Base-by-base conservation (phyloP, 768 basidiomycete genomes). In the Podaxis sp. region DNA sequence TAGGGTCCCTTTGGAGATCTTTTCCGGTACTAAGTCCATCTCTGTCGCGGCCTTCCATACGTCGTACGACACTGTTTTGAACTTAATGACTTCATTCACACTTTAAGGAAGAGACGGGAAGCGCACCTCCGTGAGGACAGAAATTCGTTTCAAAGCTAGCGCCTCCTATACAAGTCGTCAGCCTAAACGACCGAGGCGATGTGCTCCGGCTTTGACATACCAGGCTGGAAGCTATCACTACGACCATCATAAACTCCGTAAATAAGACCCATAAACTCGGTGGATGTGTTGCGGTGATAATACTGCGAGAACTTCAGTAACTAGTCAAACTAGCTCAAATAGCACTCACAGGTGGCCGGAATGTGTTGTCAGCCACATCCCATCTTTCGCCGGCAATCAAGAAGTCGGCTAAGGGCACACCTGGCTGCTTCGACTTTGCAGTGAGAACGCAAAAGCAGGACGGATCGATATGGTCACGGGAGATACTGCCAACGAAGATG, bases 401-500 rank as follows among this genome's bases (percentile, higher is more conserved):
- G 72, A 88, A 83, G 68, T 88, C 86, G 2, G 81, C 79, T 10
- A 89, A 77, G 9, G 86, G 82, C 1, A 83, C 80, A 14, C 79
- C 79, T 10, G 79, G 75, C 14, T 78, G 79, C 69, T 86, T 85
- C 25, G 86, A 87, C 63, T 81, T 82, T 35, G 82, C 86, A 1
- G 86, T 88, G 61, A 88, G 80, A 51, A 88, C 83, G 62, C 85
- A 86, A 74, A 88, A 87, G 64, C 86, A 82, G 9, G 84, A 85
- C 0, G 86, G 87, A 67, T 88, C 86, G 68, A 87, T 82, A 69
- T 89, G 87, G 68, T 89, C 87, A 65, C 79, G 83, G 38, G 83
- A 81, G 66, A 88, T 84, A 61, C 81, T 83, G 16, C 87, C 86
- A 53, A 88, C 83, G 64, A 78, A 77, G 62, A 81, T 73, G 70